phyloP scores from a whole-genome alignment of 169 alveolate genomes.

The Plasmodium coatneyi region DNA sequence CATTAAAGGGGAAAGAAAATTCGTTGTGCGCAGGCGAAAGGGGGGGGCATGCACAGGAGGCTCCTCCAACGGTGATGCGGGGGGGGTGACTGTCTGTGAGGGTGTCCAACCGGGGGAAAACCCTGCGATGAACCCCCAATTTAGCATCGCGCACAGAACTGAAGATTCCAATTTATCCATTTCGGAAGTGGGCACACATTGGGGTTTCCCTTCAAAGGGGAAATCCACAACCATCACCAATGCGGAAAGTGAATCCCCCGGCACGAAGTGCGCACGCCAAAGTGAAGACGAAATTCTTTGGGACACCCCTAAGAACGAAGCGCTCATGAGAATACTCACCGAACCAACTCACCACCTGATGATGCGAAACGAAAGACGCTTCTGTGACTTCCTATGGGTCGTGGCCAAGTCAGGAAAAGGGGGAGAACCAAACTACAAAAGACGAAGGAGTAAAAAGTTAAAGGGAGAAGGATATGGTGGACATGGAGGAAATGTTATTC shows the following conservation, averaged over 20 bases:
- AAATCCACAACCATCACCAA: background rate
- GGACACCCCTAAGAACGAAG: conserved; percentile 9
- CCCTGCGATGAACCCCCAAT: background rate
- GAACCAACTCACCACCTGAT: conserved; percentile 40
- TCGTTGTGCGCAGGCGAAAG: conserved; percentile 11
- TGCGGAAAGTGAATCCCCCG: background rate
- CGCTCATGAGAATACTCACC: conserved; percentile 57
- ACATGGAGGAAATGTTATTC: conserved; percentile 84
- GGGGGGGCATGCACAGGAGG: background rate
- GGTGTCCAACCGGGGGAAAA: background rate
- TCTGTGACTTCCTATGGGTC: conserved; percentile 82
- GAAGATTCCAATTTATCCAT: background rate
- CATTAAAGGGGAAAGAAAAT: conserved; percentile 5
- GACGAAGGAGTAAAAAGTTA: conserved; percentile 77
- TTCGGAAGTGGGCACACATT: background rate
- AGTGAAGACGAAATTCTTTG: background rate
- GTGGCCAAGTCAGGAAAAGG: conserved; percentile 84
- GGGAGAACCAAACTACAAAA: conserved; percentile 81
- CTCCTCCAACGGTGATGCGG: background rate
- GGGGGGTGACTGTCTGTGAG: background rate
- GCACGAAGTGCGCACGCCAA: background rate
- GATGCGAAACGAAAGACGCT: conserved; percentile 82
- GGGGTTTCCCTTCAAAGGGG: background rate
- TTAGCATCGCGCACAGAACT: background rate
- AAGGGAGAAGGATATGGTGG: conserved; percentile 88